These are phyloP conservation scores for Sistotremastrum suecicum DNA, from an alignment of 768 basidiomycete genomes.

Conservation along the genomic window DNA sequence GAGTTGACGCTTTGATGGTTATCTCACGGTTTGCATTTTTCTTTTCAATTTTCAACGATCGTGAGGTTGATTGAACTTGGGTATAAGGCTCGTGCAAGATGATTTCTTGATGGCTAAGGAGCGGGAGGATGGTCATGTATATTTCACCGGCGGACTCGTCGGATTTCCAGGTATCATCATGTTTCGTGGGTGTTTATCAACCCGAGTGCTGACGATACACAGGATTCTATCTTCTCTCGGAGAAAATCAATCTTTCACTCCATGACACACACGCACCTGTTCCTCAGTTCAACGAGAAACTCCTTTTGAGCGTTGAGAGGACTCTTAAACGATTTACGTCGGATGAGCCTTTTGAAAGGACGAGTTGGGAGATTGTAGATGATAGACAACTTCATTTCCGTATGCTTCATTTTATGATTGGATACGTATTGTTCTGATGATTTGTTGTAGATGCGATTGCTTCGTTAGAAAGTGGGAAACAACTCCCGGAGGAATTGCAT, in stretches of 20 bases:
- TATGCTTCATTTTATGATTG: conserved; percentile 5
- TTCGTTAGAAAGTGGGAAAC: background rate
- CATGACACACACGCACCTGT: conserved; percentile 15
- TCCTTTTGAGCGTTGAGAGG: conserved; percentile 20
- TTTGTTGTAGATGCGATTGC: conserved; percentile 13
- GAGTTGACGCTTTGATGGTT: conserved; percentile 15
- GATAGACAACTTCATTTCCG: conserved; percentile 17
- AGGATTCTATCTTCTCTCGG: conserved; percentile 20
- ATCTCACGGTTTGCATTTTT: conserved; percentile 12
- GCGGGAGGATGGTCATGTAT: conserved; percentile 21
- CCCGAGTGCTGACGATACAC: background rate
- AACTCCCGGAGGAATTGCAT: conserved; percentile 9
- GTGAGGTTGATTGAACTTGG: background rate
- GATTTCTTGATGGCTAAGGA: conserved; percentile 23
- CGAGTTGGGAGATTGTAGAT: conserved; percentile 22
- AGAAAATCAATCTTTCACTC: conserved; percentile 18
- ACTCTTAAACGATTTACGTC: conserved; percentile 21
- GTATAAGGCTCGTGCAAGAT: conserved; percentile 17
- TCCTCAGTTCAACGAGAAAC: conserved; percentile 22
- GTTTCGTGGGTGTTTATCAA: background rate
- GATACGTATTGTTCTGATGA: background rate
- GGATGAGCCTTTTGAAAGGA: conserved; percentile 21
- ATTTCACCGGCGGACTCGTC: conserved; percentile 21
- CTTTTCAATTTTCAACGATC: background rate
- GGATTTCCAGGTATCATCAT: conserved; percentile 15